Conservation (phyloP, 768 basidiomycete genomes). For the Xerocomus brunneocitrinus region DNA sequence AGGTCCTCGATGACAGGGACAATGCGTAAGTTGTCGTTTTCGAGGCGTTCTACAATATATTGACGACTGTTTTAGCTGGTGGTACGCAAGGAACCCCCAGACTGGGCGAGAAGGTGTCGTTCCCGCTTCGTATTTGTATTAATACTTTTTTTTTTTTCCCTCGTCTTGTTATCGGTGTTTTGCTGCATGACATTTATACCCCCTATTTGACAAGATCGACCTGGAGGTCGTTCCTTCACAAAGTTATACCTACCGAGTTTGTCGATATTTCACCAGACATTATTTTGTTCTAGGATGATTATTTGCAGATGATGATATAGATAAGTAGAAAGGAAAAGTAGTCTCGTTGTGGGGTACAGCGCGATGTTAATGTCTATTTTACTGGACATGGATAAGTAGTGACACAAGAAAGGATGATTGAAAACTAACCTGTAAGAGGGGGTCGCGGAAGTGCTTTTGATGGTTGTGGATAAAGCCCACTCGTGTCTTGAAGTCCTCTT, state of each 20-base stretch:
- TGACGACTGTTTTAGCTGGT: slow-evolving; percentile 61
- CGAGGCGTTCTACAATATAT: neutral
- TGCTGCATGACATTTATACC: slow-evolving; percentile 32
- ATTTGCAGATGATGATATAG: slow-evolving; percentile 9
- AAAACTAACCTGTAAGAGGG: slow-evolving; percentile 48
- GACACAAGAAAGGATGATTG: neutral
- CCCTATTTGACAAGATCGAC: slow-evolving; percentile 38
- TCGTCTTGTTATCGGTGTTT: slow-evolving; percentile 28
- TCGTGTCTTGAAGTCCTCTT: slow-evolving; percentile 81
- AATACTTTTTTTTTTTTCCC: slow-evolving; percentile 32
- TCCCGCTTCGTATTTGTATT: slow-evolving; percentile 88
- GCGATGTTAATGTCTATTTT: slow-evolving; percentile 9
- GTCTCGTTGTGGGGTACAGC: slow-evolving; percentile 4
- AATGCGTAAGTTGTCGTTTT: slow-evolving; percentile 52
- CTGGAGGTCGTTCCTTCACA: slow-evolving; percentile 32
- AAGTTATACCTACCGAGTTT: slow-evolving; percentile 22
- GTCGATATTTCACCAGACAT: slow-evolving; percentile 10
- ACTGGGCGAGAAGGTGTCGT: slow-evolving; percentile 86
- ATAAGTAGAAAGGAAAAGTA: slow-evolving; percentile 12
- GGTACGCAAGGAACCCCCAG: slow-evolving; percentile 81
- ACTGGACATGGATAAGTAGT: slow-evolving; percentile 16
- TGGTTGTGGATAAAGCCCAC: slow-evolving; percentile 75
- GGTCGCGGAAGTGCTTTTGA: slow-evolving; percentile 88
- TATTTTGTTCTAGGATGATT: slow-evolving; percentile 4
- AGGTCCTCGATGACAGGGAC: slow-evolving; percentile 77